These are phyloP conservation scores for Diaporthe caulivora DNA, from an alignment of 2,329 filamentous ascomycete species.

Conservation along the genomic window DNA sequence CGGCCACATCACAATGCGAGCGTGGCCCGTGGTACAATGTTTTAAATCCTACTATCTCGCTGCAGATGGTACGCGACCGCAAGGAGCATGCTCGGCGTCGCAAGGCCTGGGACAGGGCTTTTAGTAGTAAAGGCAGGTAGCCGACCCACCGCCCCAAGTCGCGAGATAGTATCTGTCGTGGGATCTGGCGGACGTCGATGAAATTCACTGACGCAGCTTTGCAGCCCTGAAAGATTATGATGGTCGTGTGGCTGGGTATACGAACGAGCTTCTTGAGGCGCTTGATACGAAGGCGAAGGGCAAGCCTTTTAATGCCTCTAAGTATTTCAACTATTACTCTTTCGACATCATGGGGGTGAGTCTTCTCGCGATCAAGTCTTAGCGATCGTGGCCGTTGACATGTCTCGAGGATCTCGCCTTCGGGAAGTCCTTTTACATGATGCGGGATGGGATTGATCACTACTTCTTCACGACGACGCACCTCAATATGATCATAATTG, in stretches of 20 bases:
- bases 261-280: slow-evolving; percentile 19
- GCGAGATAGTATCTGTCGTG: neutral
- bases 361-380: neutral
- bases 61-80: slow-evolving; percentile 49
- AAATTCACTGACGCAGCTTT: neutral
- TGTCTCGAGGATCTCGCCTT: slow-evolving; percentile 51
- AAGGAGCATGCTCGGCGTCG: slow-evolving; percentile 48
- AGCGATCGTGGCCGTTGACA: neutral
- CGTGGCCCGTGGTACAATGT: slow-evolving; percentile 52
- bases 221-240: slow-evolving; percentile 31
- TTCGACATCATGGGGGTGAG: slow-evolving; percentile 55
- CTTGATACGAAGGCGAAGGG: slow-evolving; percentile 23
- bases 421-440: slow-evolving; percentile 51
- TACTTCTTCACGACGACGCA: slow-evolving; percentile 46
- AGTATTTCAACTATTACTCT: slow-evolving; percentile 38
- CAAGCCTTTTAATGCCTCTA: slow-evolving; percentile 5
- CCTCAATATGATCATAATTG: slow-evolving; percentile 43
- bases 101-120: slow-evolving; percentile 51
- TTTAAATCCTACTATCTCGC: slow-evolving; percentile 45
- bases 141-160: neutral
- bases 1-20: slow-evolving; percentile 45
- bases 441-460: slow-evolving; percentile 46
- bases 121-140: slow-evolving; percentile 46
- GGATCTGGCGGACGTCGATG: too few species aligned
- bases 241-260: slow-evolving; percentile 2